A percentile compares a stretch with the other conserved stretches of the same genome.
phyloP scores from a whole-genome alignment of 192 early-diverging fungal genomes.

The Backusella luteola region DNA sequence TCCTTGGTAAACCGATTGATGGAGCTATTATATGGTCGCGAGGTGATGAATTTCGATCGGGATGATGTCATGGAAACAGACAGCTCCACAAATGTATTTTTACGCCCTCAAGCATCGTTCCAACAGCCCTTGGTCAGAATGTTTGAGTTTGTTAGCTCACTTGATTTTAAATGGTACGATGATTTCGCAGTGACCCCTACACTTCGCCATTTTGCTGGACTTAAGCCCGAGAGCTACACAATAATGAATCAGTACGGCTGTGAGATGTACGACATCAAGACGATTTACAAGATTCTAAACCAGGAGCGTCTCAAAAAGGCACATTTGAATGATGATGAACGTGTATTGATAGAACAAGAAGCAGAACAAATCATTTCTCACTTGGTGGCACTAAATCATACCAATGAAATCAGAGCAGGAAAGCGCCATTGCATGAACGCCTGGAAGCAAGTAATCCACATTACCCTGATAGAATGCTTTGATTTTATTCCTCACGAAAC shows the following conservation, averaged over 20 bases:
- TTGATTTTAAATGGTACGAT: slow-evolving; percentile 60
- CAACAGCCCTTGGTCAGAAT: slow-evolving; percentile 72
- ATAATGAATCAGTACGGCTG: slow-evolving; percentile 59
- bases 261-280: slow-evolving; percentile 67
- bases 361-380: slow-evolving; percentile 60
- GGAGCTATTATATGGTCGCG: slow-evolving; percentile 37
- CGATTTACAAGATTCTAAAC: slow-evolving; percentile 59
- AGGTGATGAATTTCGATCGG: slow-evolving; percentile 10
- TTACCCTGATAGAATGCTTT: slow-evolving; percentile 65
- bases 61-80: slow-evolving; percentile 11
- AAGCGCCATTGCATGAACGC: slow-evolving; percentile 68
- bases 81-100: background rate
- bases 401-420: slow-evolving; percentile 64
- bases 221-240: slow-evolving; percentile 49
- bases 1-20: slow-evolving; percentile 38
- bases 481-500: slow-evolving; percentile 56
- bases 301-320: slow-evolving; percentile 13
- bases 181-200: slow-evolving; percentile 11
- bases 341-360: slow-evolving; percentile 46
- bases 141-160: slow-evolving; percentile 65
- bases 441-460: slow-evolving; percentile 82
- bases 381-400: slow-evolving; percentile 68
- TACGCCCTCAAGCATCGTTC: slow-evolving; percentile 15
- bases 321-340: slow-evolving; percentile 46
- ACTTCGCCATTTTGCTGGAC: slow-evolving; percentile 40